Base-by-base conservation (phyloP, 305 asterid species). In the Solanum hybrid region DNA sequence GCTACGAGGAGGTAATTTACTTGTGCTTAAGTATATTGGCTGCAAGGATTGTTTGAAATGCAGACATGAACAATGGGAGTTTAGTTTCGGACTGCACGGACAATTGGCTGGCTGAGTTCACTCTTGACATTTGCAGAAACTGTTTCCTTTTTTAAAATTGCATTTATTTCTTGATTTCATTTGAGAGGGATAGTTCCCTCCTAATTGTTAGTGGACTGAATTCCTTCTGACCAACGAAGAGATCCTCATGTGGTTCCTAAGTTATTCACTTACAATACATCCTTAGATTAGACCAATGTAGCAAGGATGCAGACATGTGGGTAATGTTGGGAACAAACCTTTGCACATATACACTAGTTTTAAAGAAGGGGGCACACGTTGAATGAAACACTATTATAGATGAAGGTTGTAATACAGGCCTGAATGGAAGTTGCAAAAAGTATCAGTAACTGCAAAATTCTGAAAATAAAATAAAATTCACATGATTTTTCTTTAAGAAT, bases 1-100 rank as follows among this genome's bases (percentile, higher is more conserved):
- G 94, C 78, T 92, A 91, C 31, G 93, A 92, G 88, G 94, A 92
- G 94, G 94, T 92, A 82, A 91, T 19, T 51, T 0, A 8, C 40
- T 84, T 84, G 75, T 84, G 8, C 75, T 84, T 0, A 51, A 19
- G 73, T 31, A 19, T 84, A 11, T 84, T 84, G 87, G 40, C 10
- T 45, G 42, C 75, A 31, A 31, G 87, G n/a, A 51, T 13, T 84
- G 31, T 19, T 31, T 84, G 42, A 19, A 84, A 51, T 82, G 42
- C 45, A 84, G 75, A 84, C 19, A 17, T 7, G 75, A 84, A 56
- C 42, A 84, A 45, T 19, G 42, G 73, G 7, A 84, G 42, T 84
- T 9, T 84, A 51, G 42, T 56, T 79, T 84, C 13, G 8, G 42
- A 51, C 75, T 19, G 76, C 45, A 11, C 31, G 31, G 42, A 84